Percentiles rank a stretch among this genome's conserved stretches.
Evolutionary conservation across 2,329 filamentous ascomycete species (phyloP).

Genomic region (Xylariaceae sp.): DNA sequence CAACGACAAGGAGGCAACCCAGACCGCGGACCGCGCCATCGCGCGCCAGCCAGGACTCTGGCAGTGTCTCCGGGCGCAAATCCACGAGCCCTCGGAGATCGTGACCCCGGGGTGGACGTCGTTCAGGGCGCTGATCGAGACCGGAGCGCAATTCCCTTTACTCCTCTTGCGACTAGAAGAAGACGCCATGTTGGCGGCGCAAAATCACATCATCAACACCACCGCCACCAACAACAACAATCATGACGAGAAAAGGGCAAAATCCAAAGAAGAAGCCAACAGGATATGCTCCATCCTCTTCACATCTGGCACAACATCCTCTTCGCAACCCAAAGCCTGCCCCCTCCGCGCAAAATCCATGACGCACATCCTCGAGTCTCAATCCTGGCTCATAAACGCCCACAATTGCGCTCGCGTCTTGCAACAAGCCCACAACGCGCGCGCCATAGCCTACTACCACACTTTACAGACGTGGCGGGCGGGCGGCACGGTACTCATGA

Average conservation of each 20-base stretch:
- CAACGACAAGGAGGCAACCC: neutral
- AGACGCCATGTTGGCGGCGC: too few species aligned
- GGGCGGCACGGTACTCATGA: conserved; percentile 8
- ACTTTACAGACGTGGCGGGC: conserved; percentile 13
- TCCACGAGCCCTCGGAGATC: neutral
- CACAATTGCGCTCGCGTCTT: conserved; percentile 1
- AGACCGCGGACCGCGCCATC: conserved; percentile 3
- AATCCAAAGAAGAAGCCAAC: conserved; percentile 1
- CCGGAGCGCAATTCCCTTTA: neutral
- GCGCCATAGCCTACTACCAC: conserved; percentile 7
- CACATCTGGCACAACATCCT: conserved; percentile 11
- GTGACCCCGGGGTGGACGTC: conserved; percentile 2
- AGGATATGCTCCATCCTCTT: conserved; percentile 11
- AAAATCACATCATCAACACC: too few species aligned
- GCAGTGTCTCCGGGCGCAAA: neutral
- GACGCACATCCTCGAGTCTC: conserved; percentile 11
- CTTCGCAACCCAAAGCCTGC: conserved; percentile 9
- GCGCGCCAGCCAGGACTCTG: neutral
- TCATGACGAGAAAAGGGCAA: neutral
- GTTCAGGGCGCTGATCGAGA: neutral
- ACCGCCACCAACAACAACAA: too few species aligned
- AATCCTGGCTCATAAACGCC: conserved; percentile 9
- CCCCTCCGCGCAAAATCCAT: conserved; percentile 6
- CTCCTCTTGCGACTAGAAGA: neutral
- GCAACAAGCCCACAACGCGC: conserved; percentile 12